Evolutionary conservation across 768 basidiomycete genomes (phyloP), one percentile per base, ranked within the genome.

Genomic region (Kwoniella dendrophila): DNA sequence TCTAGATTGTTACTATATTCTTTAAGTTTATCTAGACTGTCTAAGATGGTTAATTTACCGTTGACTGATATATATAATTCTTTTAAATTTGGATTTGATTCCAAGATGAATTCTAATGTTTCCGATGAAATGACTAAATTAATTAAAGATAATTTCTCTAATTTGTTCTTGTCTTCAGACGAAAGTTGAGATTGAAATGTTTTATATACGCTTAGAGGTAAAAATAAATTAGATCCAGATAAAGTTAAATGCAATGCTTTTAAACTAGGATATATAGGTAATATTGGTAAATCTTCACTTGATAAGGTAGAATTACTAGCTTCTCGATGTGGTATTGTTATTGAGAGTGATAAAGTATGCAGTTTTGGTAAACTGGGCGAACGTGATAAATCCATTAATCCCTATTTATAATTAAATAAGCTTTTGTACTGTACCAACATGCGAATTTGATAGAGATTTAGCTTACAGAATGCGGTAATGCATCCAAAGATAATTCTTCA

Each of bases 21-120:
- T 8, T 22, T 40, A 6, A 65, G 36, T 10, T 29, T 47, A 18
- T 58, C 24, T 12, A 22, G 20, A 47, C 67, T 64, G 20, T 70
- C 68, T 14, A 64, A 27, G 14, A 72, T 20, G 3, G 64, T 66
- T 3, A 47, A 26, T 44, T 60, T 41, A 11, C 60, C 56, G 40
- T 69, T 70, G n/a, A 70, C 58, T 3, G 59, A 62, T 32, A 75
- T 63, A 30, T 68, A 75, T 30, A 75, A 54, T 41, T 75, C 71
- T 50, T 72, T 65, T 26, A 75, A 53, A 22, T 50, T 3, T 7
- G 56, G 38, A 7, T 61, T 32, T 4, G 49, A 27, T 18, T 59
- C 12, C 0, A 75, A 33, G 29, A 75, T 55, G 0, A 12, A 22
- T 3, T 56, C n/a, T 0, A 75, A 57, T 10, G 57, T 58, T 3